Conservation (phyloP, 495 filamentous ascomycete species). For the Lophium mytilinum region DNA sequence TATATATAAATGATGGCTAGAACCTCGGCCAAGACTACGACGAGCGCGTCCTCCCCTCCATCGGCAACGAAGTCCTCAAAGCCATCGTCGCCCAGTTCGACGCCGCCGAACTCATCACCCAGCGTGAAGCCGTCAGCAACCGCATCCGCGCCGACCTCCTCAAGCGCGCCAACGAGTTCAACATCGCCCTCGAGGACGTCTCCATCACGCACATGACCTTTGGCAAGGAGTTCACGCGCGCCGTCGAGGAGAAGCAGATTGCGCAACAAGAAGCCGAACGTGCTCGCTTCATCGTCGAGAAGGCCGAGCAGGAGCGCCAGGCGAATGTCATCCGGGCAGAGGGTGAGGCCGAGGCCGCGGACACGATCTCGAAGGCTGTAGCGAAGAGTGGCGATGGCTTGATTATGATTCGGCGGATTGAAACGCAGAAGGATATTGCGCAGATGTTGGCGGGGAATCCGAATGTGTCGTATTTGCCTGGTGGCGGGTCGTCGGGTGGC, state of each 20-base stretch:
- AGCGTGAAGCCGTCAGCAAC: slow-evolving; percentile 91
- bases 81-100: slow-evolving; percentile 98
- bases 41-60: slow-evolving; percentile 97
- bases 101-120: slow-evolving; percentile 97
- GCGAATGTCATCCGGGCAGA: slow-evolving; percentile 96
- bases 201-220: slow-evolving; percentile 99
- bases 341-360: slow-evolving; percentile 93
- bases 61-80: slow-evolving; percentile 99
- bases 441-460: slow-evolving; percentile 82
- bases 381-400: slow-evolving; percentile 87
- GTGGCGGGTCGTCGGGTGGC: slow-evolving; percentile 54
- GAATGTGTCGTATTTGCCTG: slow-evolving; percentile 91
- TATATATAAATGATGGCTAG: slow-evolving; percentile 18
- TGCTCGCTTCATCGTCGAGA: slow-evolving; percentile 96
- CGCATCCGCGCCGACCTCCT: slow-evolving; percentile 92
- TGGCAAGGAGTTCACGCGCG: slow-evolving; percentile 95
- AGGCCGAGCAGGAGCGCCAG: slow-evolving; percentile 97
- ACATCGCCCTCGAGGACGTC: slow-evolving; percentile 97
- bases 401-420: slow-evolving; percentile 91
- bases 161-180: slow-evolving; percentile 95
- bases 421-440: slow-evolving; percentile 94
- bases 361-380: slow-evolving; percentile 87
- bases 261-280: slow-evolving; percentile 98
- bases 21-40: slow-evolving; percentile 93
- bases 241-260: slow-evolving; percentile 99